Evolutionary conservation across 2,329 filamentous ascomycete genomes (phyloP), one percentile per base, ranked within the genome.

Genomic region (Metarhizium robertsii): DNA sequence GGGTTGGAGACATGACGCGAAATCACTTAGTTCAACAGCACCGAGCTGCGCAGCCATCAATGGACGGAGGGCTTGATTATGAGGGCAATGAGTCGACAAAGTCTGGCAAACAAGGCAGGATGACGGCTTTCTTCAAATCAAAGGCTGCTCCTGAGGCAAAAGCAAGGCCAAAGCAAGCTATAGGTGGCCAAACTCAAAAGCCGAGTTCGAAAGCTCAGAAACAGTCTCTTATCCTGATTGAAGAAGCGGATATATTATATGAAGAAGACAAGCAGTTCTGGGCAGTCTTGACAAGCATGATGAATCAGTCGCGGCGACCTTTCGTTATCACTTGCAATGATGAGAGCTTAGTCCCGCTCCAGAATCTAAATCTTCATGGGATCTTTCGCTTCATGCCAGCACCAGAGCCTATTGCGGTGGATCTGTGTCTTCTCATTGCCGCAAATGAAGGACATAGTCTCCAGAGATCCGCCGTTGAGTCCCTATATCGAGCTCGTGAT

Each of bases 211-310:
- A 79, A 60, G 68, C 74, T 30, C 92, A 97, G 68, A 95, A 95
- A 64, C 94, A 99, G 69, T 97, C 92, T 0, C 75, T 99, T 20
- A 96, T 99, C 59, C 76, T 99, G 2, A 77, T 99, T 1, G 94
- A 99, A 69, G 94, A 99, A 70, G 90, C 90, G 0, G 95, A 99
- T 65, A 74, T 97, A 16, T 78, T 99, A 1, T 99, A 94, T 67
- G 92, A 96, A 54, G 92, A 97, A 67, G 94, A 99, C 68, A 92
- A 90, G 69, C 87, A 92, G 59, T 99, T 99, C 66, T 99, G 94
- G 94, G 72, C 79, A 1, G 94, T 90, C 0, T 81, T 97, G 4
- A 76, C 88, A 48, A 80, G 81, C 20, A 79, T 99, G 57, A 90
- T 96, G 56, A 74, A 78, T 10, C 87, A 91, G 62, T 96, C 94